phyloP scores from a whole-genome alignment of 2,329 filamentous ascomycete genomes.

The Sporothrix luriei region DNA sequence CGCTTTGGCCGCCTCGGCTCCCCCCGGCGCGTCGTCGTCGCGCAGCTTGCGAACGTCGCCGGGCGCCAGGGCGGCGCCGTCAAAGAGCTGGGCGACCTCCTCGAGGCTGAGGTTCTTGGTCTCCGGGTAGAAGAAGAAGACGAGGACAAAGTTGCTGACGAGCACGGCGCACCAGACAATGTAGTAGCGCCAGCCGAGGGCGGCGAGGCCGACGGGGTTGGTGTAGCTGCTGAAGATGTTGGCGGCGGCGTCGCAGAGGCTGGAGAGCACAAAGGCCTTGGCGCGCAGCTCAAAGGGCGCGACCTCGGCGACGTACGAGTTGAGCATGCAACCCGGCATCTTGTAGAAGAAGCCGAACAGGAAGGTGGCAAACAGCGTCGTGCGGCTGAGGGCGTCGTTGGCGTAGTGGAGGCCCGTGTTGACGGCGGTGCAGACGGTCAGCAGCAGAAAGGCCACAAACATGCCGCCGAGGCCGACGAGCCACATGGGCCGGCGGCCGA shows the following conservation, averaged over 20 bases:
- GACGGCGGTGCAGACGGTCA: slow-evolving; percentile 32
- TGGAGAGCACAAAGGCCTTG: slow-evolving; percentile 33
- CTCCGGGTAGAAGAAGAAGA: slow-evolving; percentile 34
- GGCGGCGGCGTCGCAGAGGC: slow-evolving; percentile 30
- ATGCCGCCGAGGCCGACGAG: slow-evolving; percentile 35
- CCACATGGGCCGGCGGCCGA: slow-evolving; percentile 39
- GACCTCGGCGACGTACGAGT: slow-evolving; percentile 34
- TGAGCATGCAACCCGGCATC: slow-evolving; percentile 43
- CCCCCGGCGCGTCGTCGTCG: neutral
- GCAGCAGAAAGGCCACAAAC: slow-evolving; percentile 32
- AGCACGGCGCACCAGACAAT: slow-evolving; percentile 35
- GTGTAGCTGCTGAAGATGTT: slow-evolving; percentile 35
- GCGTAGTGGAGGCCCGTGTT: slow-evolving; percentile 33
- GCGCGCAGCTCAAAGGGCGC: slow-evolving; percentile 34
- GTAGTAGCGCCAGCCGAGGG: slow-evolving; percentile 37
- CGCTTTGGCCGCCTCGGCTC: neutral
- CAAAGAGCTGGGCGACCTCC: slow-evolving; percentile 57
- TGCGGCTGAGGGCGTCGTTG: slow-evolving; percentile 32
- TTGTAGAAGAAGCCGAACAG: slow-evolving; percentile 43
- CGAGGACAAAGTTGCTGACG: slow-evolving; percentile 39
- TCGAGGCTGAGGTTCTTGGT: slow-evolving; percentile 32
- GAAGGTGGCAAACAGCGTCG: slow-evolving; percentile 26
- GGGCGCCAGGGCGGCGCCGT: slow-evolving; percentile 19
- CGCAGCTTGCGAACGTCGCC: neutral
- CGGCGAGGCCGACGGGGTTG: slow-evolving; percentile 35